phyloP scores from a whole-genome alignment of 2,329 filamentous ascomycete genomes.

The Fusarium fracticaudum region DNA sequence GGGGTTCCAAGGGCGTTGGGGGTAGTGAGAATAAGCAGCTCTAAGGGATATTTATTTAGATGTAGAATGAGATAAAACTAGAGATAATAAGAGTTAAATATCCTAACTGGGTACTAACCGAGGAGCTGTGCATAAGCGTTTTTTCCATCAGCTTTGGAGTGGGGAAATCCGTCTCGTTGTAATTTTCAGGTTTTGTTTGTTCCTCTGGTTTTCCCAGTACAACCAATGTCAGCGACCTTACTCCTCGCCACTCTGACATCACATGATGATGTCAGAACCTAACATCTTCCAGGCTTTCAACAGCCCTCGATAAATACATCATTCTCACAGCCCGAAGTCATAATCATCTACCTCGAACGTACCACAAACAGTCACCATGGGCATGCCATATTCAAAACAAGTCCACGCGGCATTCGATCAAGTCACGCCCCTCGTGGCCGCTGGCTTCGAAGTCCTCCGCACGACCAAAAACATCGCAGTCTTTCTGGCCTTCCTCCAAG shows the following conservation, averaged over 20 bases:
- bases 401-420: constrained; percentile 13
- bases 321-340: fast-evolving
- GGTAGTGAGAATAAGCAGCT: background rate
- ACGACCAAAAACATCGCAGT: constrained; percentile 18
- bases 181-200: background rate
- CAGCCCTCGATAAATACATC: fast-evolving
- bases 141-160: too few species aligned
- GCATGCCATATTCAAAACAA: constrained; percentile 17
- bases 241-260: background rate
- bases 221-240: background rate
- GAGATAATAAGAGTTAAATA: fast-evolving
- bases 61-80: too few species aligned
- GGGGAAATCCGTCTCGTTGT: background rate
- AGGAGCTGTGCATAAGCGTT: background rate
- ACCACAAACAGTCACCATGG: background rate
- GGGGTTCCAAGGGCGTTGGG: background rate
- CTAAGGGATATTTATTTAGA: fast-evolving
- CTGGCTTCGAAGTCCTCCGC: constrained; percentile 11
- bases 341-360: fast-evolving
- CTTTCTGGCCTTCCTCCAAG: constrained; percentile 4
- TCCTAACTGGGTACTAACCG: fast-evolving
- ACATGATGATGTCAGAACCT: background rate
- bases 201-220: background rate
- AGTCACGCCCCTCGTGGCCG: constrained; percentile 7
- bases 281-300: too few species aligned